Evolutionary conservation across 257 asterid species (phyloP), one percentile per base, ranked within the genome.

Genomic region (Ilex asprella): DNA sequence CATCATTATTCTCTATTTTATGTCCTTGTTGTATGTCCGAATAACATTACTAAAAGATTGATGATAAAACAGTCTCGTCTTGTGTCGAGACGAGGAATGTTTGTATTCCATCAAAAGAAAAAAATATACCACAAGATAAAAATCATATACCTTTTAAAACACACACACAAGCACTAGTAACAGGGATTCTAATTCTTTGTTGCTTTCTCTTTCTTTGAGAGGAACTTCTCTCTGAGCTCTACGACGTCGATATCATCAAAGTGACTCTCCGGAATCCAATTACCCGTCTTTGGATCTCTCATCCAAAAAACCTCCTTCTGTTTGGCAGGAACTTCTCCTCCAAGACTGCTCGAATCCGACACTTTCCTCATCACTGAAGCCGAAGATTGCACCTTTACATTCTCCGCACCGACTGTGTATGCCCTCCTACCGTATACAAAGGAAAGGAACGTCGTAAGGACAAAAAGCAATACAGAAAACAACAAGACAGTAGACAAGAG

Each of bases 231-330:
- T 62, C 82, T 70, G 53, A 73, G 75, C 14, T 80, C 89, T 5
- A 59, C 82, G 7, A 10, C 68, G 12, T 78, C 78, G 5, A 73
- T 61, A 13, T 64, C 70, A 16, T 29, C 50, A 30, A 80, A 75
- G 70, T 77, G 81, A 53, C 44, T 68, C 73, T 83, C 84, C 1
- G 89, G 86, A 3, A 66, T 30, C 84, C 79, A 80, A 51, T 80
- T 68, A 65, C 84, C 86, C 5, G 78, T 77, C 65, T 70, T 77
- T 3, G 86, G 84, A 56, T 83, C 81, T 68, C 72, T 75, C 89
- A 80, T 80, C 84, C 86, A 83, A 47, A 55, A 63, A 11, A 59
- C 80, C 9, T 73, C 64, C 32, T 60, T 72, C 30, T 11, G 32
- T 1, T 63, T 57, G 70, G 62, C 14, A 8, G 56, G 12, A 56